Conservation (phyloP, 2,329 filamentous ascomycete species). For the Cadophora luteo-olivacea region DNA sequence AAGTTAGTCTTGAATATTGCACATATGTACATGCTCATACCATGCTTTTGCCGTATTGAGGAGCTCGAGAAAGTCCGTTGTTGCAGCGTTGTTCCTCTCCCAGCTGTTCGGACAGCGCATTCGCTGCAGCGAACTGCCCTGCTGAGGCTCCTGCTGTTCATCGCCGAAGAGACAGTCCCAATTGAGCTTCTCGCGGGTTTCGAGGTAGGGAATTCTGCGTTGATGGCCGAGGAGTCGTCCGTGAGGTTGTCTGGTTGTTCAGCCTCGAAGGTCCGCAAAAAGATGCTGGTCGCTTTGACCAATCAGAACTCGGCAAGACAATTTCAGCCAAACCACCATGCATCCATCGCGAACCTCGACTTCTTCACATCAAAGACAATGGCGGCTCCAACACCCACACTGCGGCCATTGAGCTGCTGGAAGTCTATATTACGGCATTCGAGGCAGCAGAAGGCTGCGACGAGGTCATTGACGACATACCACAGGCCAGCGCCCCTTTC, state of each 20-base stretch:
- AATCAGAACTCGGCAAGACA: conserved; percentile 35
- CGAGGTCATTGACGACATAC: conserved; percentile 57
- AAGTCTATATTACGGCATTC: conserved; percentile 68
- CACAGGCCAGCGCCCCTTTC: conserved; percentile 48
- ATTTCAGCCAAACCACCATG: conserved; percentile 30
- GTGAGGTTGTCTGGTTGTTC: neutral
- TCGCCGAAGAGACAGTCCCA: conserved; percentile 19
- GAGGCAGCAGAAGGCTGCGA: conserved; percentile 54
- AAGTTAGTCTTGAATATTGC: conserved; percentile 10
- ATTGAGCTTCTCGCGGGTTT: conserved; percentile 13
- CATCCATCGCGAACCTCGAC: conserved; percentile 29
- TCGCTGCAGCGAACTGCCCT: conserved; percentile 33
- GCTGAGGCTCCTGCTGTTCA: conserved; percentile 32
- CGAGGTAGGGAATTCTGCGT: neutral
- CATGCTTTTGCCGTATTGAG: conserved; percentile 34
- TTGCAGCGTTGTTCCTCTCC: conserved; percentile 21
- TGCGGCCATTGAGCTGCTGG: conserved; percentile 74
- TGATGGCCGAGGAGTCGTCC: neutral
- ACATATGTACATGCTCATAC: conserved; percentile 29
- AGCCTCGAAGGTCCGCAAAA: conserved; percentile 20
- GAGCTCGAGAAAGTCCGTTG: conserved; percentile 42
- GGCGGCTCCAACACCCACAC: conserved; percentile 45
- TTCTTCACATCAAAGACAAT: conserved; percentile 31
- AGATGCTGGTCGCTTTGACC: conserved; percentile 11
- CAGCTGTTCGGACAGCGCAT: conserved; percentile 28